Conservation (phyloP, 2,329 filamentous ascomycete genomes). For the Venturia pyrina region DNA sequence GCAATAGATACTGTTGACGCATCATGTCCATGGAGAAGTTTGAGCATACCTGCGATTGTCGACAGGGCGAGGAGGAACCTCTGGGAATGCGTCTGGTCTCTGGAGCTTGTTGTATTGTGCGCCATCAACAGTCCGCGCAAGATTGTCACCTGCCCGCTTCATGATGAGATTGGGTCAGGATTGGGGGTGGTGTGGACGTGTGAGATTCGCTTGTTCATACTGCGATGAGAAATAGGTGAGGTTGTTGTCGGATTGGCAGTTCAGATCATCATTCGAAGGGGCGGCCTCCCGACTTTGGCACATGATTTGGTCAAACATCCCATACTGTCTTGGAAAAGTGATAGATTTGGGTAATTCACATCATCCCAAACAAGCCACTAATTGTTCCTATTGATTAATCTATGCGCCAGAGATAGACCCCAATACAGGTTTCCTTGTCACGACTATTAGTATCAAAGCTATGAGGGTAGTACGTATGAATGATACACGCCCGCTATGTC, state of each 20-base stretch:
- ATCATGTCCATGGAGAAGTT: constrained; percentile 1
- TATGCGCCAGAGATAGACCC: not conserved
- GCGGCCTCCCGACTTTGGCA: not conserved
- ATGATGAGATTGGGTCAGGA: not conserved
- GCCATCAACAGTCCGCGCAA: constrained; percentile 22
- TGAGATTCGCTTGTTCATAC: not conserved
- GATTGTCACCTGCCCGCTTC: constrained; percentile 7
- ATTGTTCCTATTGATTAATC: too few relatives aligned
- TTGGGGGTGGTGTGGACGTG: not conserved
- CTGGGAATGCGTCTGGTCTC: constrained; percentile 22
- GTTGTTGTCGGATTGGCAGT: not conserved
- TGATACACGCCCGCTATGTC: not conserved
- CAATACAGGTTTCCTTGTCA: not conserved
- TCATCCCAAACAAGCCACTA: not conserved
- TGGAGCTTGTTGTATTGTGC: constrained; percentile 27
- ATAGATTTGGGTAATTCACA: not conserved
- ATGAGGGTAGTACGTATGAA: constrained; percentile 5
- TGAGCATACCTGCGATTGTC: constrained; percentile 13
- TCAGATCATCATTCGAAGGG: not conserved
- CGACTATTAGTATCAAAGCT: not conserved
- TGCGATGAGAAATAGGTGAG: not conserved
- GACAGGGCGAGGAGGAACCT: constrained; percentile 11
- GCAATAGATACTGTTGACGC: not conserved
- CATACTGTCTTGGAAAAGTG: not conserved
- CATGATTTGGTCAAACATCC: not conserved